These are phyloP conservation scores for Elsinoe australis DNA, from an alignment of 2,329 filamentous ascomycete species.

Conservation along the genomic window DNA sequence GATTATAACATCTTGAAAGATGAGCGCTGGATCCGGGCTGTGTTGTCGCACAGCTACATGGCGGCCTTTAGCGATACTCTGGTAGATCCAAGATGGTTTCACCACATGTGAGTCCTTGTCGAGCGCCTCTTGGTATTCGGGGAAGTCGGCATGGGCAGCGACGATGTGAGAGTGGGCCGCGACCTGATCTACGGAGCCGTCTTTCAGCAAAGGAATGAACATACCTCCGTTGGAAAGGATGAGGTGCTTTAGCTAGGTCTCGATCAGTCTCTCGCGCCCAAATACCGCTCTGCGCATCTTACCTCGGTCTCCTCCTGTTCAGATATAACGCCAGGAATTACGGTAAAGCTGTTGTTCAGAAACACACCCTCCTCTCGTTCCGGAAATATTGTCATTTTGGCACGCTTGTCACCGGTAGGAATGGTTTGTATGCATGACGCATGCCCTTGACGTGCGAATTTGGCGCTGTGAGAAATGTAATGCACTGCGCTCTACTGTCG, in stretches of 20 bases:
- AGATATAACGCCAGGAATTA: constrained; percentile 37
- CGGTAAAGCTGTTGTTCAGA: constrained; percentile 29
- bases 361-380: not conserved
- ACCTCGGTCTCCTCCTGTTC: constrained; percentile 21
- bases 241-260: constrained; percentile 39
- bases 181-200: constrained; percentile 36
- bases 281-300: constrained; percentile 18
- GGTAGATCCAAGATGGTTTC: constrained; percentile 69
- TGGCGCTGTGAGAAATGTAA: no score
- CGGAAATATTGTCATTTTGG: constrained; percentile 2
- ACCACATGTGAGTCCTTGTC: constrained; percentile 78
- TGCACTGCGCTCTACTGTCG: no score
- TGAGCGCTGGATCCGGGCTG: constrained; percentile 83
- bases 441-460: no score
- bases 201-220: constrained; percentile 35
- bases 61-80: constrained; percentile 61
- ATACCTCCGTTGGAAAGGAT: constrained; percentile 45
- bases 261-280: not conserved
- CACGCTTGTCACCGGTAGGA: not conserved
- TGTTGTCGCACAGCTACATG: constrained; percentile 72
- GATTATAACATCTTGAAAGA: constrained; percentile 77
- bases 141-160: constrained; percentile 78
- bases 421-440: not conserved
- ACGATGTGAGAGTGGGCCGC: constrained; percentile 56
- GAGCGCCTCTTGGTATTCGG: constrained; percentile 68